Conservation (phyloP, 2,329 filamentous ascomycete genomes). For the Alternaria longipes region DNA sequence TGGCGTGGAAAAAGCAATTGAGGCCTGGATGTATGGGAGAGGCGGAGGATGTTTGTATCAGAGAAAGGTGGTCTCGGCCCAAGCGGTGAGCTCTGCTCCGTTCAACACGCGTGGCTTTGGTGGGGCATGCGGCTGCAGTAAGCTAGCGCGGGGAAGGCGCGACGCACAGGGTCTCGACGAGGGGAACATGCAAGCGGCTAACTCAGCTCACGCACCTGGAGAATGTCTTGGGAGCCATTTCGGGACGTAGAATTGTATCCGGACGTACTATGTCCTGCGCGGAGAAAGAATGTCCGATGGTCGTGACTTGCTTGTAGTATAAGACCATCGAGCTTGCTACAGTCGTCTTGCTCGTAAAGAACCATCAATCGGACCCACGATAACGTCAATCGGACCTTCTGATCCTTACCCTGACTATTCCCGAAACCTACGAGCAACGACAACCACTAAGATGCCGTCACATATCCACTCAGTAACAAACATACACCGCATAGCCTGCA, state of each 20-base stretch:
- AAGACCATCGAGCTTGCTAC: not conserved
- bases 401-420: not conserved
- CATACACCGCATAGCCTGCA: constrained; percentile 48
- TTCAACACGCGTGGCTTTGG: constrained; percentile 20
- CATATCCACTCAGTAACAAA: constrained; percentile 29
- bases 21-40: not conserved
- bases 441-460: constrained; percentile 34
- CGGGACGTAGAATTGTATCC: not conserved
- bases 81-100: constrained; percentile 28
- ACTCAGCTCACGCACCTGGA: not conserved
- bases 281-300: constrained; percentile 4
- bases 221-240: not conserved
- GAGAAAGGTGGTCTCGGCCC: constrained; percentile 20
- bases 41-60: constrained; percentile 3
- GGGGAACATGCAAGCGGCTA: constrained; percentile 4
- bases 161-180: constrained; percentile 27
- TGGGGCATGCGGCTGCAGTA: constrained; percentile 22
- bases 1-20: constrained; percentile 3
- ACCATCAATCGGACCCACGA: not conserved
- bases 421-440: not conserved
- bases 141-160: constrained; percentile 32
- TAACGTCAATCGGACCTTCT: not conserved
- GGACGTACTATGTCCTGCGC: not conserved
- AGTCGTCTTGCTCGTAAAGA: not conserved
- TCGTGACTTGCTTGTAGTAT: not conserved